Percentiles rank a stretch among this genome's conserved stretches.
Conservation (phyloP, 371 early-diverging fungal genomes). For the Batrachochytrium dendrobatidis region DNA sequence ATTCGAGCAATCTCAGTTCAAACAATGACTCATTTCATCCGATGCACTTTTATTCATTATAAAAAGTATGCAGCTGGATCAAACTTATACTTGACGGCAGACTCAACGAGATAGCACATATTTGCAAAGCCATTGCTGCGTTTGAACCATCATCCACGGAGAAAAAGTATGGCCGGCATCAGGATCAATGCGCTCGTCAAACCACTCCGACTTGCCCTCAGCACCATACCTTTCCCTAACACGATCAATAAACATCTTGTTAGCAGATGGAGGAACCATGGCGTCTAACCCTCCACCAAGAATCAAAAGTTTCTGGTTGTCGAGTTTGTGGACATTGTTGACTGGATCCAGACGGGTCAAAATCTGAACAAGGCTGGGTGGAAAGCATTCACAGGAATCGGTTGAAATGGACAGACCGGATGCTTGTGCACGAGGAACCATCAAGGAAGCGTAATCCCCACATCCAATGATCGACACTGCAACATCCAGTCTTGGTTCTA, state of each 20-base stretch:
- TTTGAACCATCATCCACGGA: not conserved
- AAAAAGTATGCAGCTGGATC: no score
- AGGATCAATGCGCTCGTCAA: not conserved
- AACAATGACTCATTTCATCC: no score
- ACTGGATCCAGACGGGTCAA: conserved; percentile 13
- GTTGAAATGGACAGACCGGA: conserved; percentile 8
- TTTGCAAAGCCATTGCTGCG: not conserved
- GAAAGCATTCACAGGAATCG: conserved; percentile 1
- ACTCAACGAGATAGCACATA: no score
- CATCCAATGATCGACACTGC: conserved; percentile 24
- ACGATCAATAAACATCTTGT: conserved; percentile 5
- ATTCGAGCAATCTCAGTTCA: no score
- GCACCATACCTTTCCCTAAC: not conserved
- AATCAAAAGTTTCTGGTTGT: conserved; percentile 4
- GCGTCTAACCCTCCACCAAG: conserved; percentile 15
- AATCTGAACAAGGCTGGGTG: not conserved
- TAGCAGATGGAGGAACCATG: conserved; percentile 16
- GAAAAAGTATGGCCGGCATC: not conserved
- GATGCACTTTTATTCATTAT: no score
- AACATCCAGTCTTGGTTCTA: conserved; percentile 14
- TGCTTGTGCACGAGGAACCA: conserved; percentile 14
- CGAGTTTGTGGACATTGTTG: conserved; percentile 6
- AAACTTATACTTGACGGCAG: no score
- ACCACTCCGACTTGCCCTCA: not conserved
- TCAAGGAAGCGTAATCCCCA: conserved; percentile 25